These are phyloP conservation scores for Mentha longifolia DNA, from an alignment of 257 asterid species.

Conservation along the genomic window DNA sequence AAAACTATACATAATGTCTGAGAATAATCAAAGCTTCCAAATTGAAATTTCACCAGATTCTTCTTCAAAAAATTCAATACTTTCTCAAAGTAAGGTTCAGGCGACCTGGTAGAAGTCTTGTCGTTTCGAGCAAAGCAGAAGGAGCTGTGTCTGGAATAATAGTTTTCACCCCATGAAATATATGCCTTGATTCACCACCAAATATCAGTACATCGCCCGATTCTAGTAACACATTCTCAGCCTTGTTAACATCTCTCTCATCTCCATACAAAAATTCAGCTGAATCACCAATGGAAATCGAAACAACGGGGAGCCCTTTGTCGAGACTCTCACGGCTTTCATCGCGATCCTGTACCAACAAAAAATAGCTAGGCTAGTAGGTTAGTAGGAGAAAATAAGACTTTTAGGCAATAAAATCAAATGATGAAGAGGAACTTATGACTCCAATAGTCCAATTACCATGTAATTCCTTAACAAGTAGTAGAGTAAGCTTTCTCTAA, in stretches of 20 bases:
- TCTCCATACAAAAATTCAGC: conserved; percentile 69
- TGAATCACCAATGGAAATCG: conserved; percentile 68
- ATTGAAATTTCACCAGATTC: background rate
- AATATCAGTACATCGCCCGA: conserved; percentile 71
- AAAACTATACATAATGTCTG: background rate
- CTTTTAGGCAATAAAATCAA: background rate
- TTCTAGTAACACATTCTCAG: conserved; percentile 45
- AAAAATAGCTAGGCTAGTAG: background rate
- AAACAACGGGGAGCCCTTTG: conserved; percentile 65
- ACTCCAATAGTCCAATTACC: background rate
- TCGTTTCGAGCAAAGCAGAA: conserved; percentile 28
- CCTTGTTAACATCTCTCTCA: conserved; percentile 51
- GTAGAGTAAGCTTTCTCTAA: too few relatives aligned
- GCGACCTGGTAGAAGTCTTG: conserved; percentile 66
- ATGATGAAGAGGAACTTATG: background rate
- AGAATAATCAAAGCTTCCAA: conserved; percentile 12
- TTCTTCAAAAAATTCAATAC: conserved; percentile 24
- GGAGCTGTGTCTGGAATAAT: conserved; percentile 58
- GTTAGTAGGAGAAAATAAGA: background rate
- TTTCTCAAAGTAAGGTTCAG: conserved; percentile 72
- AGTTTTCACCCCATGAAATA: conserved; percentile 63
- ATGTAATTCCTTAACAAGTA: background rate
- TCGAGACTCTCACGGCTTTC: conserved; percentile 50
- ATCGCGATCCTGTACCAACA: conserved; percentile 58
- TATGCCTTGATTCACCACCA: conserved; percentile 68